These are phyloP conservation scores for Echinosophora koreensis DNA, from an alignment of 306 rosid genomes.

Conservation along the genomic window DNA sequence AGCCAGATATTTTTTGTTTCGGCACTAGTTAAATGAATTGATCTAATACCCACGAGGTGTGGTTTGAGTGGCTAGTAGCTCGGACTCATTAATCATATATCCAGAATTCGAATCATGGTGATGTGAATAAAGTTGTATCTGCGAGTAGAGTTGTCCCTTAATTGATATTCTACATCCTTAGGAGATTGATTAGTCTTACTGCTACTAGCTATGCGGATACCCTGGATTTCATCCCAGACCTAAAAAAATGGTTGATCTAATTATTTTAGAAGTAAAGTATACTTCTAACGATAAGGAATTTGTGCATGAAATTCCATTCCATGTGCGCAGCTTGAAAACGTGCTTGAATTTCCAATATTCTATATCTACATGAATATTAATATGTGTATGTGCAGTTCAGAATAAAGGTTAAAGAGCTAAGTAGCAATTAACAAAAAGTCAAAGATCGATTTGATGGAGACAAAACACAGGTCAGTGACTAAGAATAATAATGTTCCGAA, in stretches of 20 bases:
- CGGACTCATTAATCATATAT: too few relatives aligned
- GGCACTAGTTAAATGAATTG: constrained; percentile 2
- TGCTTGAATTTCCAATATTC: not conserved
- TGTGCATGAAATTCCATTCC: not conserved
- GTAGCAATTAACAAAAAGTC: not conserved
- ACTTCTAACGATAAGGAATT: too few relatives aligned
- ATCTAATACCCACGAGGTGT: not conserved
- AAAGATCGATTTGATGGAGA: constrained; percentile 14
- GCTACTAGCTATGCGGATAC: too few relatives aligned
- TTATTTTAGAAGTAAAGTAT: too few relatives aligned
- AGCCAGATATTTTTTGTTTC: not conserved
- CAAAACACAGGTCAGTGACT: not conserved
- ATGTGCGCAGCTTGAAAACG: constrained; percentile 18
- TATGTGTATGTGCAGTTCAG: not conserved
- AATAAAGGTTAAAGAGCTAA: not conserved
- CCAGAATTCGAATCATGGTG: too few relatives aligned
- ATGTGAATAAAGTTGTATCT: too few relatives aligned
- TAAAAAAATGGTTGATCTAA: too few relatives aligned
- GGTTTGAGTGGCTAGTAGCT: too few relatives aligned
- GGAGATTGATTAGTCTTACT: too few relatives aligned
- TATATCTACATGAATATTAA: not conserved
- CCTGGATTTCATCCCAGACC: too few relatives aligned
- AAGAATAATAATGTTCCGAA: constrained; percentile 26
- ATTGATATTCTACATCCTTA: too few relatives aligned
- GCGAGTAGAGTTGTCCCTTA: too few relatives aligned